Base-by-base conservation (phyloP, 1,139 yeast genomes). In the Hemisphaericaspora xylofermentans region DNA sequence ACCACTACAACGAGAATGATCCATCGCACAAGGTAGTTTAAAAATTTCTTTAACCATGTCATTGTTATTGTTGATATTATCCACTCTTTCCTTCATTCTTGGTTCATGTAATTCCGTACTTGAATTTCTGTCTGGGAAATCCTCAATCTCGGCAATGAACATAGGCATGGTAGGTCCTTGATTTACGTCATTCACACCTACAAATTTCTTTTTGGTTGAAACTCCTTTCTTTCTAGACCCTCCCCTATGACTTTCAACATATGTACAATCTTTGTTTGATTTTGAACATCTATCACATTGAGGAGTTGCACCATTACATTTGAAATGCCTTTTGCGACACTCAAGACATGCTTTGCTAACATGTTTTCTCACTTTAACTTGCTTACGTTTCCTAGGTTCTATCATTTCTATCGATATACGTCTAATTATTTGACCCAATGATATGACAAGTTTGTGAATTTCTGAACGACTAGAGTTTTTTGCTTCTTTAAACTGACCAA, bases 171-270 rank as follows among this genome's bases (percentile, higher is more conserved):
- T 40, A 4, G 50, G 50, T 9, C 50, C 50, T 17, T 41, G 46
- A 29, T 45, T 41, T 6, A 45, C 42, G 33, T 44, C 45, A 29
- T 43, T 41, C 9, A 45, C 40, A 9, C 41, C 34, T 1, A 46
- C 34, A n/a, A 31, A 35, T 9, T 39, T 32, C 15, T 37, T 39
- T 19, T 41, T 51, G 33, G 48, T 55, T 33, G 58, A 56, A 5
- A 69, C 70, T 4, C 78, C 79, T 47, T 69, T 74, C 48, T 63
- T 71, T 36, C 80, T 55, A 7, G 78, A 68, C 1, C 80, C 80
- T 18, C 80, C 80, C 43, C 80, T 55, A 36, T 72, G 68, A 44
- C 77, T 69, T 48, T 70, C 71, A 5, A 74, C 78, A 46, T 71
- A 75, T 1, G 64, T 63, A 43, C 80, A 75, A 0, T 53, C 61